Percentiles rank a stretch among this genome's conserved stretches.
Evolutionary conservation across 208 protist genomes (phyloP).

Genomic region (Leishmania guyanensis): DNA sequence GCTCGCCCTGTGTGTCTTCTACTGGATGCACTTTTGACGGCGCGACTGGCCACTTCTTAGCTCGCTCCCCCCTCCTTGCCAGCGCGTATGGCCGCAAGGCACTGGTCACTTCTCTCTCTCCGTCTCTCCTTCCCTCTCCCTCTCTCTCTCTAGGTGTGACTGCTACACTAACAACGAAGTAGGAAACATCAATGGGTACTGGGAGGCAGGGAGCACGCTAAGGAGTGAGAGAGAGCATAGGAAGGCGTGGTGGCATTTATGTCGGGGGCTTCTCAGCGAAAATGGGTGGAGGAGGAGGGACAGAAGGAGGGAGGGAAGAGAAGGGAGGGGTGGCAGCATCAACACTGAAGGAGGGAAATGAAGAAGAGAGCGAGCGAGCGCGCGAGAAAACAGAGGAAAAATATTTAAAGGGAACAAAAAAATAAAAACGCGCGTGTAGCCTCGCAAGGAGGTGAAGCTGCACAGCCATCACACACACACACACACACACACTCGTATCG

Average conservation of each 20-base stretch:
- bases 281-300: neutral
- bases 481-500: too few species aligned
- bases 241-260: neutral
- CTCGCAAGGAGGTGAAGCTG: too few species aligned
- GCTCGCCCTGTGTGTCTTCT: neutral
- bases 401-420: neutral
- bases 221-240: neutral
- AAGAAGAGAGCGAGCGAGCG: neutral
- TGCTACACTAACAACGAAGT: neutral
- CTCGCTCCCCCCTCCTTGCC: neutral
- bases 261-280: neutral
- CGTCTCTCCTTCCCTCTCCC: neutral
- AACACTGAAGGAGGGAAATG: neutral
- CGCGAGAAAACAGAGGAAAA: neutral
- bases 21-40: neutral
- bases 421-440: neutral
- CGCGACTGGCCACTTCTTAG: too few species aligned
- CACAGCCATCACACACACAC: neutral
- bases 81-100: neutral
- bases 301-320: neutral
- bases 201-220: neutral
- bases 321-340: neutral
- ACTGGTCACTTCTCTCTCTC: neutral
- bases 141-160: neutral
- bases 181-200: neutral